Conservation (phyloP, 2,329 filamentous ascomycete species). For the Acrodontium crateriforme region DNA sequence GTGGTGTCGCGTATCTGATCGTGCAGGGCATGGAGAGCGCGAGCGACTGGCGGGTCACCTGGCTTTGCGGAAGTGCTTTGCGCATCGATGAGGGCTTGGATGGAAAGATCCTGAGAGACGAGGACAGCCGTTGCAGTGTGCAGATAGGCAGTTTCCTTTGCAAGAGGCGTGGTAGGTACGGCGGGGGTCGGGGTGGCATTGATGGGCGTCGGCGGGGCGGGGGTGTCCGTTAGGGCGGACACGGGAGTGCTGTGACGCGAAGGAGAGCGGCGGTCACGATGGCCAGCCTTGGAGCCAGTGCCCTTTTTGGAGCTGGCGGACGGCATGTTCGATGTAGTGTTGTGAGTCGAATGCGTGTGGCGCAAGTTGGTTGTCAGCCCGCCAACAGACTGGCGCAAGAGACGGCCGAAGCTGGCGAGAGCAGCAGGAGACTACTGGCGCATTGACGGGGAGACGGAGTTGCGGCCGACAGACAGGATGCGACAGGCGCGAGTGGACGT, state of each 20-base stretch:
- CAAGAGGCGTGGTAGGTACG: constrained; percentile 31
- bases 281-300: constrained; percentile 9
- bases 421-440: too few species aligned
- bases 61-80: constrained; percentile 36
- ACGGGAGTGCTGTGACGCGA: constrained; percentile 70
- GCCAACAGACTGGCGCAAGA: too few species aligned
- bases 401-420: too few species aligned
- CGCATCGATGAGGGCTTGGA: constrained; percentile 55
- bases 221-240: constrained; percentile 29
- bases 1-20: constrained; percentile 49
- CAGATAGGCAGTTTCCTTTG: constrained; percentile 44
- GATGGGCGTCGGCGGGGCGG: constrained; percentile 35
- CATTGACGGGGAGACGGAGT: too few species aligned
- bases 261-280: constrained; percentile 48
- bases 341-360: too few species aligned
- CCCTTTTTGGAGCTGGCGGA: constrained; percentile 19
- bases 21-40: constrained; percentile 49
- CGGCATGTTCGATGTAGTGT: constrained; percentile 10
- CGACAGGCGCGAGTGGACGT: too few species aligned
- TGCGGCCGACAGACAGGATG: too few species aligned
- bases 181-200: constrained; percentile 48
- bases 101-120: constrained; percentile 39
- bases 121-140: constrained; percentile 42
- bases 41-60: constrained; percentile 38
- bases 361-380: too few species aligned